Conservation (phyloP, 306 rosid species). For the Ammopiptanthus mongolicus region DNA sequence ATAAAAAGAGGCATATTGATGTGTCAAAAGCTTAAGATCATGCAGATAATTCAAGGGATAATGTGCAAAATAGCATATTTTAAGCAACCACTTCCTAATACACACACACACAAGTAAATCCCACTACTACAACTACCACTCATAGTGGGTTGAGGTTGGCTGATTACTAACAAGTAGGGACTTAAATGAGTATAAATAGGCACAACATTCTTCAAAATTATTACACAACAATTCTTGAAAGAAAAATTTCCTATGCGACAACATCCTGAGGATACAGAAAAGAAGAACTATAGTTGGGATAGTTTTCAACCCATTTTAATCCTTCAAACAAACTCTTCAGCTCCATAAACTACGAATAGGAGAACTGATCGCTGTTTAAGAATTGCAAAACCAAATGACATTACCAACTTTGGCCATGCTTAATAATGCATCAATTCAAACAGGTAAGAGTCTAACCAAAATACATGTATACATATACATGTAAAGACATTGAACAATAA, state of each 20-base stretch:
- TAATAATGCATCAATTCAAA: neutral
- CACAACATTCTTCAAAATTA: neutral
- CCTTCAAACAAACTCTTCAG: neutral
- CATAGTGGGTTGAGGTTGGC: neutral
- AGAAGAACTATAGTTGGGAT: neutral
- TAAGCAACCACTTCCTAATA: neutral
- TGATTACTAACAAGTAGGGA: neutral
- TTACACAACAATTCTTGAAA: neutral
- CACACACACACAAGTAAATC: neutral
- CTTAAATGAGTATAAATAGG: neutral
- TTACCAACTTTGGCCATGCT: neutral
- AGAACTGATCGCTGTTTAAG: neutral
- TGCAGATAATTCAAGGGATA: neutral
- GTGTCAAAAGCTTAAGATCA: constrained; percentile 7
- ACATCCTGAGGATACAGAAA: neutral
- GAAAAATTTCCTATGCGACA: neutral
- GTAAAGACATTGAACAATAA: neutral
- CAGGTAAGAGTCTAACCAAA: neutral
- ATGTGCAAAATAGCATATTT: neutral
- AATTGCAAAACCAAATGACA: neutral
- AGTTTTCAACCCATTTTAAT: neutral
- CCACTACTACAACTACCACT: neutral
- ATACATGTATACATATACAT: neutral
- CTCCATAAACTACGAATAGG: neutral
- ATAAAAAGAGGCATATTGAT: constrained; percentile 14